Evolutionary conservation across 1,284 basidiomycete species (phyloP).

Genomic region (Rhodofomes roseus): DNA sequence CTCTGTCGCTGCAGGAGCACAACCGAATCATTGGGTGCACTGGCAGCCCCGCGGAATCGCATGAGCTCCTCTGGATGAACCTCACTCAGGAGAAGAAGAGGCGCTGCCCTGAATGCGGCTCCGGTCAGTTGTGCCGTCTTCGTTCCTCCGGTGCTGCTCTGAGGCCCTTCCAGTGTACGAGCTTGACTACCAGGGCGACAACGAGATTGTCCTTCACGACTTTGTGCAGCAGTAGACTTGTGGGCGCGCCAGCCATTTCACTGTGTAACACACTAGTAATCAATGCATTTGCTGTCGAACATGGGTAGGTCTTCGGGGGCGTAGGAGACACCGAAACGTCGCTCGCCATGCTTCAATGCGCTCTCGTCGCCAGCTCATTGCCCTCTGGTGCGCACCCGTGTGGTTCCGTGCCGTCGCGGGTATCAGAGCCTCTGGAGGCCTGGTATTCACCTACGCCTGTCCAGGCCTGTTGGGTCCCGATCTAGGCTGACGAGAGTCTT

Average conservation of each 20-base stretch:
- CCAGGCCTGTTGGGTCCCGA: not conserved
- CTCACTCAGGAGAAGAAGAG: slow-evolving; percentile 62
- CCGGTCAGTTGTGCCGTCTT: slow-evolving; percentile 47
- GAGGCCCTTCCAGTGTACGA: slow-evolving; percentile 42
- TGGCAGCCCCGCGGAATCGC: slow-evolving; percentile 87
- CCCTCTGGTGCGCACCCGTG: not conserved
- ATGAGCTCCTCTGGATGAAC: slow-evolving; percentile 85
- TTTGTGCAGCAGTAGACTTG: not conserved
- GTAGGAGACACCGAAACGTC: not conserved
- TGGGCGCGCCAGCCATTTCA: not conserved
- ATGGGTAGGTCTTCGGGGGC: not conserved
- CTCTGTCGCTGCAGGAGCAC: slow-evolving; percentile 48
- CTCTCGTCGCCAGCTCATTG: not conserved
- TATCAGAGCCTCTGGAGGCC: not conserved
- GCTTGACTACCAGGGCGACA: slow-evolving; percentile 55
- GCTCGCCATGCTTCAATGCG: not conserved
- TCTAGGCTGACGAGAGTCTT: not conserved
- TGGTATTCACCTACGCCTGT: not conserved
- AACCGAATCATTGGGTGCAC: slow-evolving; percentile 90
- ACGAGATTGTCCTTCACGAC: slow-evolving; percentile 36
- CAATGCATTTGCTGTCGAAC: not conserved
- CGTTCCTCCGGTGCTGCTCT: slow-evolving; percentile 7
- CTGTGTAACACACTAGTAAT: not conserved
- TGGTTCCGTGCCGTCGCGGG: not conserved
- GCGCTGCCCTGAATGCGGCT: slow-evolving; percentile 91